These are phyloP conservation scores for Alternaria dauci DNA, from an alignment of 2,329 filamentous ascomycete species.

Conservation along the genomic window DNA sequence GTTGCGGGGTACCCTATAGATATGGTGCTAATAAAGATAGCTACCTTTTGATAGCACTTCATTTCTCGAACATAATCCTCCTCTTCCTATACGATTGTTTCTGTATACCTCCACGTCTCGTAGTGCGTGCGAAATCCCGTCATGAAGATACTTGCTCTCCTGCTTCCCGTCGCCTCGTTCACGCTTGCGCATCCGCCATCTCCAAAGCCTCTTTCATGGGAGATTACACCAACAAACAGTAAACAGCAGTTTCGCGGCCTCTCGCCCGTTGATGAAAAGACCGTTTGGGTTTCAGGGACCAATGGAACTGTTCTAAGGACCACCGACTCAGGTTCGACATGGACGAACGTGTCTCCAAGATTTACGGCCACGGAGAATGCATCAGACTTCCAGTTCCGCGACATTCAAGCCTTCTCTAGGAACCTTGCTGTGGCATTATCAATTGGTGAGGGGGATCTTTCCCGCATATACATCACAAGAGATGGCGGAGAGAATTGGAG, in stretches of 20 bases:
- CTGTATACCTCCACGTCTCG: background rate
- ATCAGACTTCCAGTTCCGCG: constrained; percentile 36
- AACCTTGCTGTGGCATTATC: constrained; percentile 31
- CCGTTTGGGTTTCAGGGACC: constrained; percentile 39
- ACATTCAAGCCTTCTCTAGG: constrained; percentile 38
- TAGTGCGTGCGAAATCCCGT: background rate
- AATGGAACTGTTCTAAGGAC: constrained; percentile 39
- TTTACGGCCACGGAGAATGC: constrained; percentile 27
- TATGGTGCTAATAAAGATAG: background rate
- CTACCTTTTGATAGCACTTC: background rate
- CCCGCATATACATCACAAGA: constrained; percentile 34
- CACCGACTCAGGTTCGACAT: constrained; percentile 31
- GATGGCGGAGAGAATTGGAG: constrained; percentile 36
- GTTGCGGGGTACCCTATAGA: background rate
- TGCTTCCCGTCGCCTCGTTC: constrained; percentile 2
- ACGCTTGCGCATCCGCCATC: background rate
- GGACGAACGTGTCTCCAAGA: constrained; percentile 36
- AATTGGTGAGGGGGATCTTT: constrained; percentile 37
- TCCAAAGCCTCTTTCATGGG: constrained; percentile 23
- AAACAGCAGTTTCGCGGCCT: constrained; percentile 40
- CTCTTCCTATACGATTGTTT: background rate
- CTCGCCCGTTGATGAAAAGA: constrained; percentile 26
- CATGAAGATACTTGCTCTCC: constrained; percentile 2
- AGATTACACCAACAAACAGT: constrained; percentile 34
- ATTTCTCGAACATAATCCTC: background rate